phyloP scores from a whole-genome alignment of 2,329 filamentous ascomycete species.

The Aspergillus sergii region DNA sequence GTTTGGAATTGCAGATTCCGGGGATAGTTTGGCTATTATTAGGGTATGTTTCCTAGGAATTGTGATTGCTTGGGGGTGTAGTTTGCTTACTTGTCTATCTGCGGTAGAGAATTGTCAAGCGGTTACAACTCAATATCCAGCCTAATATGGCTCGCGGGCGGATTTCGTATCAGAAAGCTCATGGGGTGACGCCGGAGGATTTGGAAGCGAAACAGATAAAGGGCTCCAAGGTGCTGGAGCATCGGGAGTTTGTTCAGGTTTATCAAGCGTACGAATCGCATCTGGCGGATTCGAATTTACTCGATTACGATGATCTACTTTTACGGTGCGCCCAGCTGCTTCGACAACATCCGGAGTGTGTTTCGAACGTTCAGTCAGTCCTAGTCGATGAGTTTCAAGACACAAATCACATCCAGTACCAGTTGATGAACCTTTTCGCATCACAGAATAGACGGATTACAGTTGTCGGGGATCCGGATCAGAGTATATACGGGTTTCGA shows the following conservation, averaged over 20 bases:
- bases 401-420: slow-evolving; percentile 92
- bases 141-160: slow-evolving; percentile 70
- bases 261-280: slow-evolving; percentile 79
- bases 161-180: slow-evolving; percentile 68
- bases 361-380: slow-evolving; percentile 86
- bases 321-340: slow-evolving; percentile 81
- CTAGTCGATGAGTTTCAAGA: slow-evolving; percentile 98
- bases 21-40: slow-evolving; percentile 77
- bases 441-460: slow-evolving; percentile 75
- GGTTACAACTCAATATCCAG: slow-evolving; percentile 69
- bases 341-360: slow-evolving; percentile 71
- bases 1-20: slow-evolving; percentile 87
- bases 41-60: slow-evolving; percentile 42
- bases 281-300: slow-evolving; percentile 73
- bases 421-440: slow-evolving; percentile 87
- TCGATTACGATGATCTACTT: slow-evolving; percentile 94
- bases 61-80: neutral
- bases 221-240: slow-evolving; percentile 49
- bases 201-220: slow-evolving; percentile 40
- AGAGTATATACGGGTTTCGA: slow-evolving; percentile 96
- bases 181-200: slow-evolving; percentile 53
- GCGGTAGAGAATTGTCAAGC: slow-evolving; percentile 70
- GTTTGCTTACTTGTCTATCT: neutral
- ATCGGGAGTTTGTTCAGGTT: slow-evolving; percentile 66
- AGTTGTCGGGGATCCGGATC: slow-evolving; percentile 93